Conservation (phyloP, 768 basidiomycete species). For the Ephemerocybe angulata region DNA sequence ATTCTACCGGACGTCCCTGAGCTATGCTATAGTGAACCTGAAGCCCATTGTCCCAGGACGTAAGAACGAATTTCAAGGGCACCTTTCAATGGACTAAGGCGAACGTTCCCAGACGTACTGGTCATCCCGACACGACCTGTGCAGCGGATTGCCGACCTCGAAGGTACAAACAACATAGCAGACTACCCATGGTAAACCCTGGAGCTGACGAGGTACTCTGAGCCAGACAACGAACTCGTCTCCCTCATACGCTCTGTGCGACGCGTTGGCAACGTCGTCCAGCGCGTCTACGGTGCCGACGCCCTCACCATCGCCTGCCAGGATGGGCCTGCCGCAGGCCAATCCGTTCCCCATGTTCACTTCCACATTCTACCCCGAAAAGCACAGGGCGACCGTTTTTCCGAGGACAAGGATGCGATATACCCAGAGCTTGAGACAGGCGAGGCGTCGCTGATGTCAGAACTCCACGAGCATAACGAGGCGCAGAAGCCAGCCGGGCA, state of each 20-base stretch:
- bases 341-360: conserved; percentile 88
- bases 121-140: conserved; percentile 56
- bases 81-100: background rate
- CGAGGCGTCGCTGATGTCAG: conserved; percentile 47
- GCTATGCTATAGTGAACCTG: conserved; percentile 89
- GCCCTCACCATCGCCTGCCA: conserved; percentile 87
- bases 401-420: conserved; percentile 61
- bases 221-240: conserved; percentile 58
- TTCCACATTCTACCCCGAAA: conserved; percentile 89
- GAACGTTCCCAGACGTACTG: conserved; percentile 48
- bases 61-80: conserved; percentile 39
- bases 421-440: conserved; percentile 74
- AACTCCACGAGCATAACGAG: no score
- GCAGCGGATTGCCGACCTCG: conserved; percentile 52
- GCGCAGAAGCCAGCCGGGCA: conserved; percentile 28
- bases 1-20: conserved; percentile 65
- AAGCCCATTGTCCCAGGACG: conserved; percentile 94
- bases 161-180: no score
- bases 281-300: conserved; percentile 79
- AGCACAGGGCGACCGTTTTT: conserved; percentile 62
- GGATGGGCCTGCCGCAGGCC: conserved; percentile 85
- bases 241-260: conserved; percentile 82
- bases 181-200: no score
- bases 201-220: no score
- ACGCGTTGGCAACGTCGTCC: conserved; percentile 72